Conservation (phyloP, 2,329 filamentous ascomycete genomes). For the Epichloe aotearoae region DNA sequence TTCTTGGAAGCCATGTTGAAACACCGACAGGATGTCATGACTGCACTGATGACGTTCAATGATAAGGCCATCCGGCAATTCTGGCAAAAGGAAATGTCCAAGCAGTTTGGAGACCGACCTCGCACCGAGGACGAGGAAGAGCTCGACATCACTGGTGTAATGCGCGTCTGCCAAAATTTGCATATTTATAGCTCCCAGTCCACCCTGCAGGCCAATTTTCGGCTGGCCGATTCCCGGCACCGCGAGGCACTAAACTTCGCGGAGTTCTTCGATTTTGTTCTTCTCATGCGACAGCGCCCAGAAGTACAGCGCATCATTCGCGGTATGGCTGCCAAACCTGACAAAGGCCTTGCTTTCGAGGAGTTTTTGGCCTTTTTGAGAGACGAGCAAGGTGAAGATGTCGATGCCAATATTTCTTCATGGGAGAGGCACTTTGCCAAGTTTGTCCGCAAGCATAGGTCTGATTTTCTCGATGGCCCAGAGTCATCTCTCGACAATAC, state of each 20-base stretch:
- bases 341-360: slow-evolving; percentile 51
- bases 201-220: slow-evolving; percentile 62
- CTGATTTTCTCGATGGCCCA: slow-evolving; percentile 28
- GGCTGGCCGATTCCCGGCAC: slow-evolving; percentile 51
- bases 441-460: slow-evolving; percentile 47
- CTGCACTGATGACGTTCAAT: slow-evolving; percentile 73
- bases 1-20: slow-evolving; percentile 75
- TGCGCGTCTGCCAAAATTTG: slow-evolving; percentile 73
- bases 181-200: slow-evolving; percentile 81
- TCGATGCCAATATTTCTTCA: slow-evolving; percentile 47
- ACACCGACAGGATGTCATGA: slow-evolving; percentile 81
- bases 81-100: slow-evolving; percentile 75
- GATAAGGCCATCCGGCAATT: slow-evolving; percentile 71
- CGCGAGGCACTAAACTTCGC: slow-evolving; percentile 58
- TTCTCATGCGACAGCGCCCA: slow-evolving; percentile 67
- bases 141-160: slow-evolving; percentile 66
- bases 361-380: slow-evolving; percentile 69
- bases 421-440: slow-evolving; percentile 66
- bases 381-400: slow-evolving; percentile 61
- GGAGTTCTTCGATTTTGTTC: slow-evolving; percentile 76
- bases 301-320: slow-evolving; percentile 69
- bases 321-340: slow-evolving; percentile 41
- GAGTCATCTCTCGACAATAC: slow-evolving; percentile 33
- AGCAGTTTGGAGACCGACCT: slow-evolving; percentile 42
- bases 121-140: slow-evolving; percentile 47